Evolutionary conservation across 306 rosid species (phyloP), one percentile per base, ranked within the genome.

Genomic region (Prunus mume): DNA sequence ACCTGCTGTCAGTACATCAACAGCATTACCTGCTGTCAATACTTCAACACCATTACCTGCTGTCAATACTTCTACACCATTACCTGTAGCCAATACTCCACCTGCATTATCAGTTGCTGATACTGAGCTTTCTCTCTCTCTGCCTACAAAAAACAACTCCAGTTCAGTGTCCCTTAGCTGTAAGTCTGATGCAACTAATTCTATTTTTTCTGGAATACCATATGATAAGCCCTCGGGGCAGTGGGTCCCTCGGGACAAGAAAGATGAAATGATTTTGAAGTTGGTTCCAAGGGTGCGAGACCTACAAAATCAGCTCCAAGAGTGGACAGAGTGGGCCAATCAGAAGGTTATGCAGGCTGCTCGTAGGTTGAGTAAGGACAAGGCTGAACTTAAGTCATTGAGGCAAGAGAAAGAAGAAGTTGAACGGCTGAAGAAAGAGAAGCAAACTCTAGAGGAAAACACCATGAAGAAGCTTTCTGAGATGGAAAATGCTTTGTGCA

Each of bases 281-380:
- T 68, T 90, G 74, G 83, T 87, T 71, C 91, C 97, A 15, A 92
- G 87, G 76, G 88, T 80, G 18, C 84, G 65, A 76, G 98, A 92
- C 79, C 85, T 95, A 68, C 90, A 90, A 87, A 88, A 80, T 82
- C 97, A 86, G 82, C 85, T 89, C 50, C 93, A 90, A 83, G 96
- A 90, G 85, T 95, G 98, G 98, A 92, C 91, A 55, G 93, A 95
- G 74, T 95, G 97, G 97, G 97, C 91, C 51, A 92, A 95, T 76
- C 97, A 92, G 81, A 95, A 92, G 87, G 93, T 95, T 68, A 90
- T 92, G 98, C 97, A 95, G 83, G 97, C 97, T 77, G 97, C 98
- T 50, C 87, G 92, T 76, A 85, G 96, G 78, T 85, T 95, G 81
- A 75, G 97, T 72, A 92, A 90, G 88, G 97, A 95, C 82, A 95